phyloP scores from a whole-genome alignment of 176 grass and related monocot species.

The Chloris gayana region DNA sequence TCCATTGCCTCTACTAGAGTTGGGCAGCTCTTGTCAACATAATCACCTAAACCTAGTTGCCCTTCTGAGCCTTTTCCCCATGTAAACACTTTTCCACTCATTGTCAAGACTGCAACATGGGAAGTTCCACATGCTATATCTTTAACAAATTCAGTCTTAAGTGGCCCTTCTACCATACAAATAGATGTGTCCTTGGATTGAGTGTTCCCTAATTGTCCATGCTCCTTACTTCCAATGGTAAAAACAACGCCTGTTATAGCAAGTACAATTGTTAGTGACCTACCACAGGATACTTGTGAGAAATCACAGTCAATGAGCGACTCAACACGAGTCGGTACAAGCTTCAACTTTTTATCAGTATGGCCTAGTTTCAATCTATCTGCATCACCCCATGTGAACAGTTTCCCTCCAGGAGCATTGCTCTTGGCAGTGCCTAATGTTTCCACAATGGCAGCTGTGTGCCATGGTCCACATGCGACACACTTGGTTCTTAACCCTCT shows the following conservation, averaged over 20 bases:
- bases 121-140: conserved; percentile 77
- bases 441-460: conserved; percentile 90
- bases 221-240: conserved; percentile 69
- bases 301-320: conserved; percentile 84
- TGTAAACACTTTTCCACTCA: conserved; percentile 78
- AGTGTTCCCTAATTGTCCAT: conserved; percentile 68
- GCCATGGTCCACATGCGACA: conserved; percentile 91
- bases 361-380: conserved; percentile 84
- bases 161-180: conserved; percentile 71
- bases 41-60: conserved; percentile 93
- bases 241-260: conserved; percentile 83
- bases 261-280: conserved; percentile 63
- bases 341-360: conserved; percentile 63
- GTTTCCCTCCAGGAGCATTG: conserved; percentile 78
- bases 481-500: conserved; percentile 81
- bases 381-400: conserved; percentile 93
- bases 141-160: conserved; percentile 92
- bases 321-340: conserved; percentile 69
- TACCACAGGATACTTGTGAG: conserved; percentile 79
- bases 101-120: conserved; percentile 75
- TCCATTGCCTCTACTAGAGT: conserved; percentile 69
- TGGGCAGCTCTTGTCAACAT: conserved; percentile 66
- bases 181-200: conserved; percentile 56
- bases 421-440: conserved; percentile 64
- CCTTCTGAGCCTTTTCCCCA: conserved; percentile 90